Evolutionary conservation across 1,139 yeast genomes (phyloP).

Genomic region (Blastobotrys illinoisensis): DNA sequence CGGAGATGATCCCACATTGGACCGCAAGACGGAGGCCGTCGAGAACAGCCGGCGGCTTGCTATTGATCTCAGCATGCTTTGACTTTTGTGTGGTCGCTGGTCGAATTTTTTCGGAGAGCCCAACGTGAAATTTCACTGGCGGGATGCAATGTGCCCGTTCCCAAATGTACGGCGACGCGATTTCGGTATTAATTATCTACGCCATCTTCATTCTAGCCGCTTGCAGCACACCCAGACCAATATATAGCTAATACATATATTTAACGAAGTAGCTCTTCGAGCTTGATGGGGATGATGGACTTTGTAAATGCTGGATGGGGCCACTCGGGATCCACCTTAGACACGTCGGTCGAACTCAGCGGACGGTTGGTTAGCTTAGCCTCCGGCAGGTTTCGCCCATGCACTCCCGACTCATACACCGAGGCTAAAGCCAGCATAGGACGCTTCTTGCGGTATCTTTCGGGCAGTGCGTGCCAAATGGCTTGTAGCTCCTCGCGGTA

Average conservation of each 20-base stretch:
- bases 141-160: neutral
- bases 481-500: neutral
- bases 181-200: neutral
- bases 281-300: neutral
- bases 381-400: neutral
- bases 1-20: slow-evolving; percentile 55
- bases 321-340: neutral
- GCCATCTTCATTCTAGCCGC: no score
- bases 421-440: neutral
- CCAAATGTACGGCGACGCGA: neutral
- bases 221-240: no score
- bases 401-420: neutral
- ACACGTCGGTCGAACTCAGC: neutral
- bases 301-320: neutral
- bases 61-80: slow-evolving; percentile 1
- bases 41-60: slow-evolving; percentile 8
- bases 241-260: no score
- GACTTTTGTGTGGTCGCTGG: neutral
- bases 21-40: slow-evolving; percentile 5
- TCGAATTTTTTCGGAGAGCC: neutral
- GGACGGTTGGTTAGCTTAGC: neutral
- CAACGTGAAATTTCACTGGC: neutral
- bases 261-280: neutral
- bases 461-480: neutral
- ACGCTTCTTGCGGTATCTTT: neutral